Percentiles rank a stretch among this genome's conserved stretches.
phyloP scores from a whole-genome alignment of 1,139 yeast genomes.

The Trichomonascaceae sp. region DNA sequence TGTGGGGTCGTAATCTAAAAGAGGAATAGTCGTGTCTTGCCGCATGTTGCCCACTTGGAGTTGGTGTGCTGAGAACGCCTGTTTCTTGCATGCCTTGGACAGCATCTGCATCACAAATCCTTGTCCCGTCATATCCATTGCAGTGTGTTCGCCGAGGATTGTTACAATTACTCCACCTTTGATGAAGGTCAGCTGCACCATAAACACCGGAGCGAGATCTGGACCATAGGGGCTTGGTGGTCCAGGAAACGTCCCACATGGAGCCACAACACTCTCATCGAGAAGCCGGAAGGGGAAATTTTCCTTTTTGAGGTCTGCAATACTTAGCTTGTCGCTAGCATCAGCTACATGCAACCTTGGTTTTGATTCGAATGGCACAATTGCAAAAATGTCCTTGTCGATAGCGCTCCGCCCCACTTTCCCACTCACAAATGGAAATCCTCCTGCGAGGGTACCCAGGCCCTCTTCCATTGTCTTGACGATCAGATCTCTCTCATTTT shows the following conservation, averaged over 20 bases:
- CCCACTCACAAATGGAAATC: slow-evolving; percentile 11
- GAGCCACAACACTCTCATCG: slow-evolving; percentile 9
- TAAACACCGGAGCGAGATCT: slow-evolving; percentile 6
- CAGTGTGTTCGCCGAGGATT: slow-evolving; percentile 9
- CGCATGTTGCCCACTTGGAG: slow-evolving; percentile 5
- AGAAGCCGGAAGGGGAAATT: slow-evolving; percentile 9
- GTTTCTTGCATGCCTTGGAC: slow-evolving; percentile 9
- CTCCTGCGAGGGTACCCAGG: slow-evolving; percentile 5
- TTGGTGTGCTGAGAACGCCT: slow-evolving; percentile 6
- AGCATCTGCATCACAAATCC: slow-evolving; percentile 6
- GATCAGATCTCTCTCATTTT: slow-evolving; percentile 1
- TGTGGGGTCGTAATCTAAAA: slow-evolving; percentile 3
- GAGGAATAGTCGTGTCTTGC: slow-evolving; percentile 3
- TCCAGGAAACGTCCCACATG: slow-evolving; percentile 7
- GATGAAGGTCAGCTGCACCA: slow-evolving; percentile 9
- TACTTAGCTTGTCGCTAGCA: slow-evolving; percentile 5
- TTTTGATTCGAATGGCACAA: slow-evolving; percentile 3
- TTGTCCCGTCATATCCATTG: slow-evolving; percentile 11
- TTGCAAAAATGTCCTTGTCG: slow-evolving; percentile 4
- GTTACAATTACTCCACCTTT: slow-evolving; percentile 9
- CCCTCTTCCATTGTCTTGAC: slow-evolving; percentile 5
- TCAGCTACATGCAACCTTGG: slow-evolving; percentile 8
- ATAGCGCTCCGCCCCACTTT: slow-evolving; percentile 6
- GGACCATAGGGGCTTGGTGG: not conserved
- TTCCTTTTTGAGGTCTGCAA: slow-evolving; percentile 5